These are phyloP conservation scores for Hyaloscypha bicolor DNA, from an alignment of 495 filamentous ascomycete species.

Conservation along the genomic window DNA sequence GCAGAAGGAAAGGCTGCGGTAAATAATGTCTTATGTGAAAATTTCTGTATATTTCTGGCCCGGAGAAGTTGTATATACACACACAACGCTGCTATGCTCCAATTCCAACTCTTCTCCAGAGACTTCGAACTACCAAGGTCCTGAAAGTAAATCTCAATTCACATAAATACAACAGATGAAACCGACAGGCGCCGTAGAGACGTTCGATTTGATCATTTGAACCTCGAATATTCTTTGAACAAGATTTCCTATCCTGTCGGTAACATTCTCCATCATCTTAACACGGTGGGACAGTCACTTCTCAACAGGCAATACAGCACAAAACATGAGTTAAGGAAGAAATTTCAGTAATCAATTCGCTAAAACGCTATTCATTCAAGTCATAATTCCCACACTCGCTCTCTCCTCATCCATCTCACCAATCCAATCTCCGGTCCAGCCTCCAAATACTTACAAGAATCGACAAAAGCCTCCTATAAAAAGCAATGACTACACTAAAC, in stretches of 20 bases:
- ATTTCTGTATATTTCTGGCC: not conserved
- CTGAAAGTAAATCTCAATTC: too few species aligned
- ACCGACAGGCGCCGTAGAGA: too few species aligned
- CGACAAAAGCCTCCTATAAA: not conserved
- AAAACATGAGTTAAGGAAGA: not conserved
- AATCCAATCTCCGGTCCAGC: not conserved
- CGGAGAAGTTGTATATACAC: not conserved
- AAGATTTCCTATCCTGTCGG: too few species aligned
- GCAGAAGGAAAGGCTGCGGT: slow-evolving; percentile 35
- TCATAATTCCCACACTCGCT: slow-evolving; percentile 19
- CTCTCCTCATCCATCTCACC: slow-evolving; percentile 3
- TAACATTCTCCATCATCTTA: not conserved
- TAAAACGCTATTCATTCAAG: slow-evolving; percentile 30
- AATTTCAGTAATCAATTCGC: slow-evolving; percentile 7
- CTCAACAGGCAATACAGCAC: not conserved
- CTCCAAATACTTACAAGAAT: slow-evolving; percentile 16
- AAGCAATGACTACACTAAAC: slow-evolving; percentile 9
- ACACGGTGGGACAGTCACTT: not conserved
- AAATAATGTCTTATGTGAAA: not conserved
- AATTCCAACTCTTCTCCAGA: not conserved
- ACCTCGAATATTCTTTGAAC: too few species aligned
- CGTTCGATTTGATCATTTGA: too few species aligned
- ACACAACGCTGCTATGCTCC: not conserved
- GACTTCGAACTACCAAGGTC: too few species aligned
- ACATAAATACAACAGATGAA: too few species aligned